phyloP scores from a whole-genome alignment of 257 asterid species.

The Echites panduratus region DNA sequence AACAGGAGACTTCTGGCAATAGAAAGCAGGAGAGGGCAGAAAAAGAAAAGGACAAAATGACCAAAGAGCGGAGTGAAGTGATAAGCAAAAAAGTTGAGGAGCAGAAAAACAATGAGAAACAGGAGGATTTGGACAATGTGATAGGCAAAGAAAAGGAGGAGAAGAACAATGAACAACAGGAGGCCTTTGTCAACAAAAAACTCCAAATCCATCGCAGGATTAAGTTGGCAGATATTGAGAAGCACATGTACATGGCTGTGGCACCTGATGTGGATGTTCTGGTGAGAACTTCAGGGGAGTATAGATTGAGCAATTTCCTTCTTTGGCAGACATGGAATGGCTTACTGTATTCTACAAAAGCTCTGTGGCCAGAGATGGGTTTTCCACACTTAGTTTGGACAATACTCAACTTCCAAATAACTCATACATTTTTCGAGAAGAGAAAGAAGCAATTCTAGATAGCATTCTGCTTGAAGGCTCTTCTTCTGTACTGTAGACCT shows the following conservation, averaged over 20 bases:
- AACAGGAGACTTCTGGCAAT: not conserved
- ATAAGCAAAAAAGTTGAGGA: not conserved
- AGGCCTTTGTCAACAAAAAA: not conserved
- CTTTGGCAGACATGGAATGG: slow-evolving; percentile 71
- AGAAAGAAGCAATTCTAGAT: slow-evolving; percentile 34
- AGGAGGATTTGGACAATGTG: not conserved
- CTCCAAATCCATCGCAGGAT: slow-evolving; percentile 13
- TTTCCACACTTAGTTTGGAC: slow-evolving; percentile 65
- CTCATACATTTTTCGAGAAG: slow-evolving; percentile 40
- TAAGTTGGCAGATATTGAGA: slow-evolving; percentile 51
- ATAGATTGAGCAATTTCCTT: slow-evolving; percentile 62
- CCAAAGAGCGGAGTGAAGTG: not conserved
- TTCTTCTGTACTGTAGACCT: not conserved
- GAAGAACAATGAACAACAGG: not conserved
- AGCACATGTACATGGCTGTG: slow-evolving; percentile 52
- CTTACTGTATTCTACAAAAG: slow-evolving; percentile 50
- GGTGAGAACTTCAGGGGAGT: slow-evolving; percentile 52
- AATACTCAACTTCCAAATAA: slow-evolving; percentile 52
- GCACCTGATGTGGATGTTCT: slow-evolving; percentile 72
- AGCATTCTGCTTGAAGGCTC: not conserved
- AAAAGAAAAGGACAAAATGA: not conserved
- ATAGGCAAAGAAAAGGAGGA: not conserved
- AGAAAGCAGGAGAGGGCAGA: not conserved
- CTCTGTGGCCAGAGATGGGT: slow-evolving; percentile 76
- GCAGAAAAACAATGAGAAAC: not conserved